These are phyloP conservation scores for Phyllosticta citribraziliensis DNA, from an alignment of 2,329 filamentous ascomycete genomes.

Conservation along the genomic window DNA sequence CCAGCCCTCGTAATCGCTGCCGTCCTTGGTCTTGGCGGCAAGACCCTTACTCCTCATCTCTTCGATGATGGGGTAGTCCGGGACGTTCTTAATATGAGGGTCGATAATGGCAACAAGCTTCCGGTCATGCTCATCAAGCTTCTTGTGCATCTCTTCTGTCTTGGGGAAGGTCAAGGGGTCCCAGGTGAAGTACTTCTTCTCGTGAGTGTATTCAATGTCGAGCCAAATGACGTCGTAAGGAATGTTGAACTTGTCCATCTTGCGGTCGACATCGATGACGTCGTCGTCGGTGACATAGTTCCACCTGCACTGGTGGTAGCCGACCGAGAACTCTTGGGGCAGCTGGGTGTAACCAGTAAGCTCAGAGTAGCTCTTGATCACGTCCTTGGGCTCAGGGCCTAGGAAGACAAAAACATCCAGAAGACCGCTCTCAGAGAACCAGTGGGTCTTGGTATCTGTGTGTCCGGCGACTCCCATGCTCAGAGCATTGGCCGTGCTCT, in stretches of 20 bases:
- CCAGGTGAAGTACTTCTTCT: conserved; percentile 98
- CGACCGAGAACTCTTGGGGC: conserved; percentile 85
- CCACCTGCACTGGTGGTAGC: conserved; percentile 96
- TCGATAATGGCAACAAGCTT: conserved; percentile 94
- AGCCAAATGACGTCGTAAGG: conserved; percentile 99
- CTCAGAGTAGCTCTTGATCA: conserved; percentile 75
- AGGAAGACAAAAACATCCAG: conserved; percentile 93
- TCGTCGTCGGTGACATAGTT: conserved; percentile 97
- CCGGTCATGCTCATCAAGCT: conserved; percentile 72
- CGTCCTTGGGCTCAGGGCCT: conserved; percentile 72
- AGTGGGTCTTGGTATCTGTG: conserved; percentile 80
- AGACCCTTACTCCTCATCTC: conserved; percentile 77
- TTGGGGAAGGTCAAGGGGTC: conserved; percentile 81
- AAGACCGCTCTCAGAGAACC: conserved; percentile 87
- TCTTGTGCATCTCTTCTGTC: conserved; percentile 77
- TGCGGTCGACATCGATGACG: conserved; percentile 89
- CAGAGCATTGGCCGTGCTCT: conserved; percentile 63
- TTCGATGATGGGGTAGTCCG: conserved; percentile 64
- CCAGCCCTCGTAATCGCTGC: conserved; percentile 86
- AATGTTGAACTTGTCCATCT: conserved; percentile 91
- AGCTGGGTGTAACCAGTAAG: conserved; percentile 86
- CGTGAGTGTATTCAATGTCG: conserved; percentile 94
- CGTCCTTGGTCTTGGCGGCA: conserved; percentile 82
- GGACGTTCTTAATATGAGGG: conserved; percentile 91
- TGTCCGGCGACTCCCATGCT: conserved; percentile 60